Conservation (phyloP, 2,329 filamentous ascomycete genomes). For the Hymenotorrendiella dingleyae region DNA sequence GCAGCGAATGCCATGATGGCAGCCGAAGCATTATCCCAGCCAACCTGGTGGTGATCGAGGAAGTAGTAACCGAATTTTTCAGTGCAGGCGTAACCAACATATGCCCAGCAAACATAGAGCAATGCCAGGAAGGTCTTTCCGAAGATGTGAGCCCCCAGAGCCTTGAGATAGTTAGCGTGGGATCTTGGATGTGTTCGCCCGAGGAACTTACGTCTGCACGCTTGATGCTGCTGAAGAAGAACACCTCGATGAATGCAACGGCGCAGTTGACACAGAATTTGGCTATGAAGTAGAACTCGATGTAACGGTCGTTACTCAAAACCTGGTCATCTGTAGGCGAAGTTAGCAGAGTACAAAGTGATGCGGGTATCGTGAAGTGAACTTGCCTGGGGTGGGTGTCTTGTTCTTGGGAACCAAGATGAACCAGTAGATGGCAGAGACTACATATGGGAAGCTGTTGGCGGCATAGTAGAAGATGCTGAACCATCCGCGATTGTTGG, state of each 20-base stretch:
- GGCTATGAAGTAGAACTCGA: conserved; percentile 23
- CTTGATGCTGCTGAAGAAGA: conserved; percentile 29
- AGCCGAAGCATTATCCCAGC: conserved; percentile 23
- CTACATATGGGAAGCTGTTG: conserved; percentile 27
- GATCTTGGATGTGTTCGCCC: too few species aligned
- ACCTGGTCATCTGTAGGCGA: conserved; percentile 14
- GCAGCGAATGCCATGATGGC: conserved; percentile 18
- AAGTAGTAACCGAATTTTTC: conserved; percentile 28
- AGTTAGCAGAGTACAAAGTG: conserved; percentile 8
- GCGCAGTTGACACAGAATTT: conserved; percentile 24
- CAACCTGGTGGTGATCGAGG: conserved; percentile 25
- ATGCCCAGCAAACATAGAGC: conserved; percentile 28
- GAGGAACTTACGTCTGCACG: conserved; percentile 23
- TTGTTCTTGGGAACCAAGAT: conserved; percentile 24
- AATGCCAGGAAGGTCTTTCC: conserved; percentile 20
- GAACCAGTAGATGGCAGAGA: conserved; percentile 28
- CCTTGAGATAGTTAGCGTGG: conserved; percentile 20
- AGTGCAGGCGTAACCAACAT: conserved; percentile 23
- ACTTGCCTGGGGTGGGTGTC: conserved; percentile 18
- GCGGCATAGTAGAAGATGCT: conserved; percentile 30
- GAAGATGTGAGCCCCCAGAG: conserved; percentile 19
- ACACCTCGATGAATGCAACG: conserved; percentile 29
- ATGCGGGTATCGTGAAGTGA: background rate
- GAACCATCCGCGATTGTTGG: conserved; percentile 26
- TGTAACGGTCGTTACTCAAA: conserved; percentile 19